Conservation (phyloP, 345 rosid genomes). For the Citrus reticulata region DNA sequence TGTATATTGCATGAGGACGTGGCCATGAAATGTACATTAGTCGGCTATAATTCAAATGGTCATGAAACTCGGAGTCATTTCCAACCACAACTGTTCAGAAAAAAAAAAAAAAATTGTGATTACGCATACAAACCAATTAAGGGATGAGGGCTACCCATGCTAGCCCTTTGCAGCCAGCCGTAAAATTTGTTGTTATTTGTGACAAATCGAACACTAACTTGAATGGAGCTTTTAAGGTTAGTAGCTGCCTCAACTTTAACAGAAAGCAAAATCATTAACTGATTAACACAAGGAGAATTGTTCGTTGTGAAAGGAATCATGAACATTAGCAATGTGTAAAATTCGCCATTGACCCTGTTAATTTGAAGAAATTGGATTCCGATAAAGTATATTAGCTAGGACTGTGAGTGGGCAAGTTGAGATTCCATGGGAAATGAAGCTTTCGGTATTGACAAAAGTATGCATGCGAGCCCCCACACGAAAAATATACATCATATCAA, state of each 20-base stretch:
- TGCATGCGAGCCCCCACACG: background rate
- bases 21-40: background rate
- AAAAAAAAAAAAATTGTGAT: background rate
- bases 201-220: background rate
- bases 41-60: background rate
- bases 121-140: background rate
- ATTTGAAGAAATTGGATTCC: background rate
- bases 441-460: background rate
- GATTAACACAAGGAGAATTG: background rate
- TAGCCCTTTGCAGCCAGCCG: background rate
- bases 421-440: background rate
- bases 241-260: background rate
- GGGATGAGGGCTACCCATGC: background rate
- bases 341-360: background rate
- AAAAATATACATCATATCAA: background rate
- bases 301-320: background rate
- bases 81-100: background rate
- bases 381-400: background rate
- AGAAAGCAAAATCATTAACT: background rate
- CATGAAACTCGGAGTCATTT: background rate
- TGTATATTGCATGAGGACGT: background rate
- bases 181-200: no score
- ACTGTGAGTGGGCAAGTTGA: background rate
- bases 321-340: background rate
- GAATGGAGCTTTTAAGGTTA: background rate